Evolutionary conservation across 192 early-diverging fungal genomes (phyloP), one percentile per base, ranked within the genome.

Genomic region (Chytriomyces confervae): DNA sequence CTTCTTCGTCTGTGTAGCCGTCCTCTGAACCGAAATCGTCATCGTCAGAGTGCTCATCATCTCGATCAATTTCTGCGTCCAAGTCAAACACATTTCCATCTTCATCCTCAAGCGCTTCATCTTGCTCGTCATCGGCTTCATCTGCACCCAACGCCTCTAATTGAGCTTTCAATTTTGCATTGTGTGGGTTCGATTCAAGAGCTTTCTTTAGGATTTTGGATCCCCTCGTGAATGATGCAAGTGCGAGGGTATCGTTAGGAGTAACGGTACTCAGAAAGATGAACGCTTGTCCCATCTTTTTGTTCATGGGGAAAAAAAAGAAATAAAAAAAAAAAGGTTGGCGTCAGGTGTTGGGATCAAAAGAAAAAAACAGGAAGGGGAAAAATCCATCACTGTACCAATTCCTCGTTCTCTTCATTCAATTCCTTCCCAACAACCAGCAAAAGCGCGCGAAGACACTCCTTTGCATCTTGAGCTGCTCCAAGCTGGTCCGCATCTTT

Each of bases 211-310:
- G 53, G n/a, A 74, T 18, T 29, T 29, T 43, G 16, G 43, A 8
- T 11, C 72, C 72, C 7, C 46, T 7, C 20, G 44, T 18, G 36
- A 43, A 74, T 13, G 72, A 11, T 13, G 72, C 72, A 45, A 74
- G 36, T 7, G 72, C 72, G 20, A 74, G 45, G 13, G 24, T 48
- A 24, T 74, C 72, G 27, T 74, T 74, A 11, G 72, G 60, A 18
- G 72, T 62, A 18, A 62, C 72, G 18, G 72, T 74, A 49, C 72
- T 74, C 16, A 74, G 44, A 7, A 74, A 74, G 16, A 74, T 9
- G 47, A 62, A 74, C 23, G 72, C 53, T 49, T 74, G 72, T 13
- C 72, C 72, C 43, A 46, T 18, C 72, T 74, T 5, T 18, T 23
- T 18, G 11, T 11, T 11, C 18, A 64, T 5, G 62, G 27, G 6